Conservation (phyloP, 2,329 filamentous ascomycete genomes). For the Epichloe scottii region DNA sequence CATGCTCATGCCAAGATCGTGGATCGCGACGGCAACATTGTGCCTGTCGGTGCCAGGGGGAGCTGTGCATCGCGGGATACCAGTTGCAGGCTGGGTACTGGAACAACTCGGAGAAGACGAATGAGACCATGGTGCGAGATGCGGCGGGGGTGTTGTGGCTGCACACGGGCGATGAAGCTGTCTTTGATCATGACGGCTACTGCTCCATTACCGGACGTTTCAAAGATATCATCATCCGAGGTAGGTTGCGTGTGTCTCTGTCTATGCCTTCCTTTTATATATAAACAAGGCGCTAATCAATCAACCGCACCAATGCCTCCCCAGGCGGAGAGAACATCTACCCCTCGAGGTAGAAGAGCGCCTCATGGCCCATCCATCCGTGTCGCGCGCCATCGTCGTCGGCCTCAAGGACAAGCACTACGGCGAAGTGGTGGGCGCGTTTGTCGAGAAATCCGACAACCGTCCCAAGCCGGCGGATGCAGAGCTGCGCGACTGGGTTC, state of each 20-base stretch:
- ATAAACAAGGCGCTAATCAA: background rate
- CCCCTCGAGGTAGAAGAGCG: constrained; percentile 63
- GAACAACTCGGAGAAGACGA: constrained; percentile 64
- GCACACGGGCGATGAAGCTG: constrained; percentile 57
- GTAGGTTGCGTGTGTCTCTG: constrained; percentile 19
- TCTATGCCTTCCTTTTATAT: no score
- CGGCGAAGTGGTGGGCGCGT: constrained; percentile 60
- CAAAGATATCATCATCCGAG: constrained; percentile 70
- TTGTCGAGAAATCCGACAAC: constrained; percentile 33
- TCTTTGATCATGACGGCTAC: constrained; percentile 56
- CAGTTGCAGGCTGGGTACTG: constrained; percentile 56
- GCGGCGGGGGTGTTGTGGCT: constrained; percentile 45
- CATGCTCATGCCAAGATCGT: constrained; percentile 69
- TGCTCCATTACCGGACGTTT: constrained; percentile 63
- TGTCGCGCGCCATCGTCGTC: constrained; percentile 55
- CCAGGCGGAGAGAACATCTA: constrained; percentile 60
- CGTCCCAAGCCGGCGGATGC: constrained; percentile 31
- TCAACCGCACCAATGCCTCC: background rate
- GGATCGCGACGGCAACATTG: constrained; percentile 49
- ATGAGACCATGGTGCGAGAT: constrained; percentile 43
- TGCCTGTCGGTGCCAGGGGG: constrained; percentile 55
- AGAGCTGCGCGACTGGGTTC: constrained; percentile 51
- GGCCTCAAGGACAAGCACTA: constrained; percentile 59
- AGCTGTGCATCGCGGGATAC: constrained; percentile 69
- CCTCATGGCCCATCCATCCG: constrained; percentile 48